Base-by-base conservation (phyloP, 208 protist genomes). In the Acanthamoeba divionensis region DNA sequence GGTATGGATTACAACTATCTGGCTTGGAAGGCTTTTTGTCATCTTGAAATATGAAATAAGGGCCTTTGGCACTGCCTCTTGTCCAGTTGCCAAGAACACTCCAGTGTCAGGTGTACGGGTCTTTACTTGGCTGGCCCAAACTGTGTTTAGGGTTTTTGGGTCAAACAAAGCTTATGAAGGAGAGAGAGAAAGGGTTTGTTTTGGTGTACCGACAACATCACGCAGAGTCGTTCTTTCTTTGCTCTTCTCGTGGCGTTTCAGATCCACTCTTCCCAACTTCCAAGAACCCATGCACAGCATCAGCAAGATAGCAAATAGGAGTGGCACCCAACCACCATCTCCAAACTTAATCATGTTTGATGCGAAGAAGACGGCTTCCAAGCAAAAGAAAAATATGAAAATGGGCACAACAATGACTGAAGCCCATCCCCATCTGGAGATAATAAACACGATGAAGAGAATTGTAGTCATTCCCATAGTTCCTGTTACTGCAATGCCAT, bases 201-300 rank as follows among this genome's bases (percentile, higher is more conserved):
- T n/a, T n/a, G 9, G 57, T 48, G 69, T 7, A 79, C 69, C 8
- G 41, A 79, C 13, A 29, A 79, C 41, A 15, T 79, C 69, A 33
- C 69, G 69, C 10, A 79, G 31, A 0, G 69, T 54, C 69, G 12
- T 24, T 26, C 6, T 4, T 12, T 21, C 3, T n/a, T 0, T 0
- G 47, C 41, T 55, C 29, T n/a, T 33, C 9, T n/a, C 45, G 8
- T 44, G 0, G 0, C 41, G 69, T 1, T 54, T 21, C 12, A 79
- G 29, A 29, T 47, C 45, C 26, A 18, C 7, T 18, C 13, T 18
- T 5, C 69, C 69, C 5, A 79, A 48, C 5, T 54, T 48, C 69
- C 69, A 79, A 41, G 69, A 54, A 48, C 41, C 69, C 69, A 79
- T 79, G 69, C 50, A 79, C 24, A 79, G 1, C 47, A 79, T 79